Evolutionary conservation across 495 filamentous ascomycete genomes (phyloP).

Genomic region (Penicillium paradoxum): DNA sequence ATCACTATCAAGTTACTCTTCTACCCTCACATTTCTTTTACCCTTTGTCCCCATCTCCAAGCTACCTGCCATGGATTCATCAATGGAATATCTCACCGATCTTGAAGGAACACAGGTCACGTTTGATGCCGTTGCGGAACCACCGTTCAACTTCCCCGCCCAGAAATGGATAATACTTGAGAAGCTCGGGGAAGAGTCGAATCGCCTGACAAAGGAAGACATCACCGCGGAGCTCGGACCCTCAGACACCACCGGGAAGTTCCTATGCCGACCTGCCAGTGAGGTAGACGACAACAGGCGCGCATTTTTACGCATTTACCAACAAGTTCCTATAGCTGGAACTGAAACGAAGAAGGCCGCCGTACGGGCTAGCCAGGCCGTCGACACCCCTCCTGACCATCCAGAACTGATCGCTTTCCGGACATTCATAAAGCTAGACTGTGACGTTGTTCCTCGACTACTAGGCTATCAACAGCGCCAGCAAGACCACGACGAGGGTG

Average conservation of each 20-base stretch:
- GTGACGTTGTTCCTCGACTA: not conserved
- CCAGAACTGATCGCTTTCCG: conserved; percentile 2
- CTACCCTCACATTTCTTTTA: not conserved
- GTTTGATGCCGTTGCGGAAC: conserved; percentile 5
- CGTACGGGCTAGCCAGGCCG: conserved; percentile 1
- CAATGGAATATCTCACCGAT: conserved; percentile 6
- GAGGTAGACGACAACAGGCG: not conserved
- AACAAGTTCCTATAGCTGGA: conserved; percentile 4
- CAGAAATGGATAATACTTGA: conserved; percentile 8
- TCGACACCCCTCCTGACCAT: conserved; percentile 1
- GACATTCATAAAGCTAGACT: not conserved
- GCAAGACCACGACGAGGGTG: not conserved
- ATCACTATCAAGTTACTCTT: conserved; percentile 3
- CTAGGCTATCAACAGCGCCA: conserved; percentile 5
- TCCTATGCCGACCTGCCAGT: conserved; percentile 5
- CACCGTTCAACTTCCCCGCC: conserved; percentile 5
- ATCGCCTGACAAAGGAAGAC: conserved; percentile 3
- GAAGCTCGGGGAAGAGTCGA: not conserved
- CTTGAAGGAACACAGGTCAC: conserved; percentile 1
- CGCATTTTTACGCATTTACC: conserved; percentile 4
- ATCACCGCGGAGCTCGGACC: conserved; percentile 1
- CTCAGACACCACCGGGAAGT: not conserved
- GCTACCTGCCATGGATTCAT: conserved; percentile 9
- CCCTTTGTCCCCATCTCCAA: not conserved
- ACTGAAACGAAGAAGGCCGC: conserved; percentile 1